These are phyloP conservation scores for Starmerella vaccinii DNA, from an alignment of 805 yeast species.

Conservation along the genomic window DNA sequence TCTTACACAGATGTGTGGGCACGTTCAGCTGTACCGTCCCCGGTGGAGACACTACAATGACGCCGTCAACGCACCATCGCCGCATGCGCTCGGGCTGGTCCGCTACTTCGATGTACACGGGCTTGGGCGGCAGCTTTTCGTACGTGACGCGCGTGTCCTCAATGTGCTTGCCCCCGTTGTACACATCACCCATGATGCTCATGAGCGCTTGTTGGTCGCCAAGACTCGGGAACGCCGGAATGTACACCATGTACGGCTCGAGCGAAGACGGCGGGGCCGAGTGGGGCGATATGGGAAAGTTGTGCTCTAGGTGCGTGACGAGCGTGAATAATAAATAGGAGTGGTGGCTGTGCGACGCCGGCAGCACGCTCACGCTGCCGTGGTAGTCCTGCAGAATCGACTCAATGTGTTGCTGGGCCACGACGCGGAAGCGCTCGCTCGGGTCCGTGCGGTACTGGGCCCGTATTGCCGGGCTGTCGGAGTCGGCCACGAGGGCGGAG, in stretches of 20 bases:
- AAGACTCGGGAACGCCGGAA: conserved; percentile 30
- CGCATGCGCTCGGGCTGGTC: conserved; percentile 36
- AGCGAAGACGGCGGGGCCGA: conserved; percentile 38
- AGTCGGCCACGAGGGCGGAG: conserved; percentile 71
- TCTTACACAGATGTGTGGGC: conserved; percentile 22
- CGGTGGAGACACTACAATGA: conserved; percentile 33
- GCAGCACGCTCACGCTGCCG: conserved; percentile 32
- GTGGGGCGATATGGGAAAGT: conserved; percentile 52
- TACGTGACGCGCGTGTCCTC: conserved; percentile 42
- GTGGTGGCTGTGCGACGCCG: conserved; percentile 28
- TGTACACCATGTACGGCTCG: conserved; percentile 39
- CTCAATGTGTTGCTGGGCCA: conserved; percentile 48
- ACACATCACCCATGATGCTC: conserved; percentile 49
- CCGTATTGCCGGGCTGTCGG: conserved; percentile 60
- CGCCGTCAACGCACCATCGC: conserved; percentile 57
- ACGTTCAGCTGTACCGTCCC: conserved; percentile 23
- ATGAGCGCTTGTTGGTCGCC: conserved; percentile 33
- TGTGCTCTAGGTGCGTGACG: conserved; percentile 47
- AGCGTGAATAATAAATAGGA: conserved; percentile 54
- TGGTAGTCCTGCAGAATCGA: conserved; percentile 41
- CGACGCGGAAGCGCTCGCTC: conserved; percentile 47
- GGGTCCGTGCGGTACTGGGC: conserved; percentile 48
- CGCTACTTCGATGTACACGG: conserved; percentile 19
- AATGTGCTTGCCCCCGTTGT: conserved; percentile 47
- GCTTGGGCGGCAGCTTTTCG: conserved; percentile 26